These are phyloP conservation scores for Gossypium trilobum DNA, from an alignment of 441 rosid genomes.

Conservation along the genomic window DNA sequence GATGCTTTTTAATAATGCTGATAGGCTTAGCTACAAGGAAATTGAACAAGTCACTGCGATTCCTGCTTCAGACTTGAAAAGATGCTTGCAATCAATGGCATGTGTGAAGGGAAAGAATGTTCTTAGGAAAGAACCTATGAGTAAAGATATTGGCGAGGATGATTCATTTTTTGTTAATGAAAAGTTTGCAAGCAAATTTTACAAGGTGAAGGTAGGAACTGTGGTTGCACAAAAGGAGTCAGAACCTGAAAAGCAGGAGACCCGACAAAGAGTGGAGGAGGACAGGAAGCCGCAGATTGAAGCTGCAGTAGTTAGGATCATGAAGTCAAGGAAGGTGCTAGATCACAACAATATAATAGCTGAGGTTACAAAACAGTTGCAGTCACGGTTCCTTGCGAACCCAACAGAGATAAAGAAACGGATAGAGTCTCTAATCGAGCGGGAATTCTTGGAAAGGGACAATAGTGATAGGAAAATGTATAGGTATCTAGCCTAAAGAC, in stretches of 20 bases:
- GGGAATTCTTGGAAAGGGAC: conserved; percentile 96
- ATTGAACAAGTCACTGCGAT: conserved; percentile 84
- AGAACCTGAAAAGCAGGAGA: conserved; percentile 92
- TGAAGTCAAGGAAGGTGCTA: conserved; percentile 84
- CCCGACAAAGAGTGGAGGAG: conserved; percentile 92
- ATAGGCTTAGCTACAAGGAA: conserved; percentile 77
- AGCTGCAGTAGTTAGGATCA: conserved; percentile 93
- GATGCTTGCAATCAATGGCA: conserved; percentile 89
- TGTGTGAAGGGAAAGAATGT: conserved; percentile 88
- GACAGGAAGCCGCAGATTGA: conserved; percentile 96
- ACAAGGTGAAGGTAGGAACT: conserved; percentile 91
- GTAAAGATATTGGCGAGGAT: conserved; percentile 83
- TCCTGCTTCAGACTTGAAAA: conserved; percentile 75
- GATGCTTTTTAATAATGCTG: conserved; percentile 73
- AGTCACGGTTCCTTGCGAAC: conserved; percentile 80
- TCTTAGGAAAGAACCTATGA: conserved; percentile 87
- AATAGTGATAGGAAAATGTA: conserved; percentile 69
- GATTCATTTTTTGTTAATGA: conserved; percentile 74
- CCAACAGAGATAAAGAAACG: conserved; percentile 92
- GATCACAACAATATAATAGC: conserved; percentile 87
- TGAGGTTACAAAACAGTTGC: conserved; percentile 88
- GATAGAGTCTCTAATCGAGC: conserved; percentile 82
- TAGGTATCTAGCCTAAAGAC: conserved; percentile 71
- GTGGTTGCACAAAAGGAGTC: conserved; percentile 94
- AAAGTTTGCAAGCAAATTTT: conserved; percentile 82